Evolutionary conservation across 495 filamentous ascomycete genomes (phyloP), one percentile per base, ranked within the genome.

Genomic region (Oidiodendron maius): DNA sequence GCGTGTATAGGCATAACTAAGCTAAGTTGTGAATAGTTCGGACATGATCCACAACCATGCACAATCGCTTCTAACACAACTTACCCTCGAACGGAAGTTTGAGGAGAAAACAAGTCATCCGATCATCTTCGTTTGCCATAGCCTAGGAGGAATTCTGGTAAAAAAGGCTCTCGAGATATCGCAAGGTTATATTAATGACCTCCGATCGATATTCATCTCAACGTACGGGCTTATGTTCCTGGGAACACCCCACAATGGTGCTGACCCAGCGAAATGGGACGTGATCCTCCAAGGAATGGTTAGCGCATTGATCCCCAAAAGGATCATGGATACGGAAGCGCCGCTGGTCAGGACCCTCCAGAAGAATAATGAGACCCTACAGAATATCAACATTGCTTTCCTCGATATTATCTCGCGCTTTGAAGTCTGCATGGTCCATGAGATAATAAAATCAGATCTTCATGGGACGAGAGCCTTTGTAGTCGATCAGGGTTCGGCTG

Each of bases 171-270:
- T 85, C 24, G 77, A 78, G 34, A 76, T 78, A 63, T 86, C 82
- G 40, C 74, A 76, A 34, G 39, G 51, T 25, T 64, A 87, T 16
- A 82, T 81, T 15, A 77, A 86, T 57, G 81, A 89, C 52, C 71
- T 86, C 4, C 79, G 89, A 22, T 87, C 86, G 4, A 80, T 95
- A 21, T 89, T 79, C 54, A 82, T 91, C 6, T 89, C 86, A 2
- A 91, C 88, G 0, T 95, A 84, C 48, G 88, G 85, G 17, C 81
- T 94, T 23, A 72, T 95, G 18, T 95, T 95, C 59, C 72, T 95
- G 24, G 89, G 89, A 15, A 94, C 89, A n/a, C 89, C 89, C 8
- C 89, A 95, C 59, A 82, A 77, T 37, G 89, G 89, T 0, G 80
- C 87, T 2, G 83, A 87, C 52, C 59, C 86, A 13, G 89, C 89